Base-by-base conservation (phyloP, 371 early-diverging fungal genomes). In the Mortierella sp. region DNA sequence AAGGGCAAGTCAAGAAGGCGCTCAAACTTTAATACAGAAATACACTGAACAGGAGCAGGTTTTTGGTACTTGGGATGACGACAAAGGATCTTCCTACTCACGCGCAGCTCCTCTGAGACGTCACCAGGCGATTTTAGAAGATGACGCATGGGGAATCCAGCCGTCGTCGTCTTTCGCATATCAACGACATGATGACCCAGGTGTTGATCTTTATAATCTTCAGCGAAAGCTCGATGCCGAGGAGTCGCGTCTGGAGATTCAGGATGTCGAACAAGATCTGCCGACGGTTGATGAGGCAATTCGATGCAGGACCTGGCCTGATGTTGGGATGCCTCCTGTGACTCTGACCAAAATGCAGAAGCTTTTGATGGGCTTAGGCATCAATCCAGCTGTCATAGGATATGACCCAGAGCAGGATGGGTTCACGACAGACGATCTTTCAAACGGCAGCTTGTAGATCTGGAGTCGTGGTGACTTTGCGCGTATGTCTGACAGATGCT, bases 221-320 rank as follows among this genome's bases (percentile, higher is more conserved):
- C n/a, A 6, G 42, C 15, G 47, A 15, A 39, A 56, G 3, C 15
- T 19, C 2, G 50, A 50, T 9, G 28, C 49, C 24, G 48, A 49
- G 17, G 53, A 12, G 6, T 56, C 64, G 30, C 44, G 50, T 12
- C 64, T 76, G 66, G 66, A 70, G 34, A 32, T 41, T 24, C 61
- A 76, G 50, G 78, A 76, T 21, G 37, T 54, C 4, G 57, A 65
- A 27, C 43, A 70, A 9, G 78, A 76, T 41, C 39, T 76, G 17
- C 78, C 78, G 8, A 64, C 78, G 17, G 70, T 76, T 12, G 70
- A 69, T 15, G 78, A 76, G 41, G 78, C 78, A 4, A 39, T 76
- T 19, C 56, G 54, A 6, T 24, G 42, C 4, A 46, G 54, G 11
- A 15, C 17, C 11, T 37, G 26, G 28, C 62, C 70, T 3, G 70